These are phyloP conservation scores for Penicillium sp. DNA, from an alignment of 2,329 filamentous ascomycete genomes.

Conservation along the genomic window DNA sequence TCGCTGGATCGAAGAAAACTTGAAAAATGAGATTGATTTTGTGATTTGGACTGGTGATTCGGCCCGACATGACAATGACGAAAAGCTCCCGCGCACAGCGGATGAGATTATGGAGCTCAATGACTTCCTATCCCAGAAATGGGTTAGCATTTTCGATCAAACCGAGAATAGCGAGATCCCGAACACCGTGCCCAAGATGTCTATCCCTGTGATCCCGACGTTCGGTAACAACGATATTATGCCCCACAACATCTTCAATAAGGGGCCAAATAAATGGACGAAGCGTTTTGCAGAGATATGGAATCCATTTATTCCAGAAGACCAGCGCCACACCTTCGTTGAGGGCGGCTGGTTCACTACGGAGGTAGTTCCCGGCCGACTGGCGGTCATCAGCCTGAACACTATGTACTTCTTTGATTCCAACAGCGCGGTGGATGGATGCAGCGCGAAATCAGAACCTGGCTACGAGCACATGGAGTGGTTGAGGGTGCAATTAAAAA, in stretches of 20 bases:
- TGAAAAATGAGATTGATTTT: conserved; percentile 80
- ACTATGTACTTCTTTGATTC: conserved; percentile 94
- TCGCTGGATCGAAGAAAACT: conserved; percentile 76
- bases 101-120: conserved; percentile 78
- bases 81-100: conserved; percentile 70
- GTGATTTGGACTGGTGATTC: conserved; percentile 92
- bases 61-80: conserved; percentile 84
- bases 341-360: conserved; percentile 93
- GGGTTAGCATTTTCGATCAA: conserved; percentile 67
- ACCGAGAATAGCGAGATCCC: conserved; percentile 47
- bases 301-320: conserved; percentile 84
- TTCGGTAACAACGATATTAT: conserved; percentile 98
- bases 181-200: conserved; percentile 55
- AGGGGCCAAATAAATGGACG: conserved; percentile 86
- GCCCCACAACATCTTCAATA: conserved; percentile 87
- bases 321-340: conserved; percentile 84
- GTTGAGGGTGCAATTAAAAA: conserved; percentile 83
- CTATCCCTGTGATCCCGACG: conserved; percentile 80
- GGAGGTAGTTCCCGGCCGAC: conserved; percentile 80
- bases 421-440: conserved; percentile 92
- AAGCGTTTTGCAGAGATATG: conserved; percentile 75
- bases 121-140: conserved; percentile 69
- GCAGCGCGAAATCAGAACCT: conserved; percentile 72
- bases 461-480: conserved; percentile 96
- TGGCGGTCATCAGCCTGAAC: conserved; percentile 92